These are phyloP conservation scores for Daucus carota DNA, from an alignment of 129 eudicot genomes.

Conservation along the genomic window DH1_v3.0 NC_030381.2:39353001-39353500, in stretches of 20 bases:
- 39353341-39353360: constrained; percentile 3
- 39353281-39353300: not conserved
- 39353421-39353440: not conserved
- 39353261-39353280: constrained; percentile 6
- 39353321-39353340: not conserved
- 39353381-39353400: not conserved
- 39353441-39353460: not conserved
- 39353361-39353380: not conserved
- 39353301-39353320: not conserved
- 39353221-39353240: constrained; percentile 29
- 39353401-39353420: constrained; percentile 12
- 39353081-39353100: not conserved
- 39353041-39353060: constrained; percentile 86
- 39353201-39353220: not conserved
- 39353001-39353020: constrained; percentile 41
- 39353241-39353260: constrained; percentile 29
- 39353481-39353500: not conserved
- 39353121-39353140: not conserved
- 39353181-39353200: not conserved
- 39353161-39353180: not conserved
- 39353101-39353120: not conserved
- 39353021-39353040: constrained; percentile 54
- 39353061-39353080: constrained; percentile 34
- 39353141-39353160: not conserved
- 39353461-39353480: not conserved